These are phyloP conservation scores for Zymoseptoria brevis DNA, from an alignment of 2,329 filamentous ascomycete species.

Conservation along the genomic window DNA sequence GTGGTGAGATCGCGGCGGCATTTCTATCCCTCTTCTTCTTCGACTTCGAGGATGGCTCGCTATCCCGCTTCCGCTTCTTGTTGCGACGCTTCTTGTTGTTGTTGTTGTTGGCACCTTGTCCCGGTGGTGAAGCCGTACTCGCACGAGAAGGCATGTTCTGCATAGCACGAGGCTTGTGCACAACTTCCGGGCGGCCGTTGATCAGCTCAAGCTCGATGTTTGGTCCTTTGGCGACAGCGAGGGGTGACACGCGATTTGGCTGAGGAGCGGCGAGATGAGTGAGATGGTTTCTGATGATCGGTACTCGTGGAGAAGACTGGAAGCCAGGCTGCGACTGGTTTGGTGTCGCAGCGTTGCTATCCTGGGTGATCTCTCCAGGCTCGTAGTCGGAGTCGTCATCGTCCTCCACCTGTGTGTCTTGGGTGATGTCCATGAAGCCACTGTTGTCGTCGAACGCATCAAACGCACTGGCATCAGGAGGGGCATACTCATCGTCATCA, in stretches of 20 bases:
- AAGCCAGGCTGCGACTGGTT: constrained; percentile 11
- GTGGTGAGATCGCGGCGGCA: constrained; percentile 29
- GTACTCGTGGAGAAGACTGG: constrained; percentile 43
- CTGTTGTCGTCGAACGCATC: constrained; percentile 13
- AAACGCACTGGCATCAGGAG: constrained; percentile 23
- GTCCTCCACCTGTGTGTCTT: constrained; percentile 17
- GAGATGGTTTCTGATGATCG: constrained; percentile 59
- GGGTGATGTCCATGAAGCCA: constrained; percentile 4
- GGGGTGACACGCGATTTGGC: constrained; percentile 59
- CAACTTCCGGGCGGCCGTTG: constrained; percentile 28
- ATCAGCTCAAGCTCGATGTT: constrained; percentile 41
- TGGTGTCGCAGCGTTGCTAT: constrained; percentile 15
- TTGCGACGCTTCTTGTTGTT: constrained; percentile 25
- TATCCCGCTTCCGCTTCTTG: constrained; percentile 31
- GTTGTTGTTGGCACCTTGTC: constrained; percentile 10
- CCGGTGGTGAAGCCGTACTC: constrained; percentile 24
- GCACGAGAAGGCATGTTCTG: constrained; percentile 19
- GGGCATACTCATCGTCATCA: constrained; percentile 30
- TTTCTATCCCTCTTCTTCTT: constrained; percentile 29
- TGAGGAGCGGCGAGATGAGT: constrained; percentile 62
- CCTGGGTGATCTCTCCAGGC: constrained; percentile 28
- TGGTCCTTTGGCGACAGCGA: constrained; percentile 46
- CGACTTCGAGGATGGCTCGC: constrained; percentile 9
- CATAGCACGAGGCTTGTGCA: constrained; percentile 18
- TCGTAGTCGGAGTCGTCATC: constrained; percentile 31